Percentiles rank a stretch among this genome's conserved stretches.
Evolutionary conservation across 805 yeast species (phyloP).

Genomic region (Kodamaea sagamina): DNA sequence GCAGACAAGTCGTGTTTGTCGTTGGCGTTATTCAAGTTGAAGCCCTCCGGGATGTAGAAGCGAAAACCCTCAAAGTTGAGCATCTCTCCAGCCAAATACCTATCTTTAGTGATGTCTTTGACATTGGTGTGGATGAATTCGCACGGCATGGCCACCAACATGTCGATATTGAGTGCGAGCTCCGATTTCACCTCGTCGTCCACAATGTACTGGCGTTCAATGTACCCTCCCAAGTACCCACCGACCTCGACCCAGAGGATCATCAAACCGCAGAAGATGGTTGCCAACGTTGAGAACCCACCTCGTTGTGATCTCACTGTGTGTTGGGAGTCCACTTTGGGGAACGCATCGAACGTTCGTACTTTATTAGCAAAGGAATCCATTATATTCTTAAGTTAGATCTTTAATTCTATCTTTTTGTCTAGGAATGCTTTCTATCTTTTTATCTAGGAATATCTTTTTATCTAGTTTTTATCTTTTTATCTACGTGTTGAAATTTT

Average conservation of each 20-base stretch:
- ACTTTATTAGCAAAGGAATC: conserved; percentile 41
- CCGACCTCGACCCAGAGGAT: conserved; percentile 85
- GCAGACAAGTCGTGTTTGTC: conserved; percentile 58
- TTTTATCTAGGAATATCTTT: too few species aligned
- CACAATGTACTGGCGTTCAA: conserved; percentile 76
- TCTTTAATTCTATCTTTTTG: too few species aligned
- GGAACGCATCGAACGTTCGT: conserved; percentile 48
- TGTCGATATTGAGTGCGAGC: conserved; percentile 72
- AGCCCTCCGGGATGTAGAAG: conserved; percentile 55
- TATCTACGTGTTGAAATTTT: too few species aligned
- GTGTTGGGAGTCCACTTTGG: conserved; percentile 52
- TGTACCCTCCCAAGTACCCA: conserved; percentile 76
- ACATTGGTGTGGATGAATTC: conserved; percentile 71
- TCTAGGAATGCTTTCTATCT: too few species aligned
- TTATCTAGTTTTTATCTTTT: too few species aligned
- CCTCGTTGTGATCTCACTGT: conserved; percentile 76
- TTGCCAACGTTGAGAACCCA: conserved; percentile 66
- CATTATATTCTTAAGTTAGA: too few species aligned
- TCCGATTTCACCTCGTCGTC: conserved; percentile 59
- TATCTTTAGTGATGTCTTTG: conserved; percentile 74
- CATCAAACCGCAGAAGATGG: conserved; percentile 62
- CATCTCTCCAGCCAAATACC: conserved; percentile 74
- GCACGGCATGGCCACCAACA: conserved; percentile 85
- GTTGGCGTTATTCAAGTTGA: conserved; percentile 47
- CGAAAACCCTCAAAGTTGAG: conserved; percentile 67